A percentile compares a stretch with the other conserved stretches of the same genome.
phyloP scores from a whole-genome alignment of 2,329 filamentous ascomycete genomes.

The Cercospora canescens region DNA sequence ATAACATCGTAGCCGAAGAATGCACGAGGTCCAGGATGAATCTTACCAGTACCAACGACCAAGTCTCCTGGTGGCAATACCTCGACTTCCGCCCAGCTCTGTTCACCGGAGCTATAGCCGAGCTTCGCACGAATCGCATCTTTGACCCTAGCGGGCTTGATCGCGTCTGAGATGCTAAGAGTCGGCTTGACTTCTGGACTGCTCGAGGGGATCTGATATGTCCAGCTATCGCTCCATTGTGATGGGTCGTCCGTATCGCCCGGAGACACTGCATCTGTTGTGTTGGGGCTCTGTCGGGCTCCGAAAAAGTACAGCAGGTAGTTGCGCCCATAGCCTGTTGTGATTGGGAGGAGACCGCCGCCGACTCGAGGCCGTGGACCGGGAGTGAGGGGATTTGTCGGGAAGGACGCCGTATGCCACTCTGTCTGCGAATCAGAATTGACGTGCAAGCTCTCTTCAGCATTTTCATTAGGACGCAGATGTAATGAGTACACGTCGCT shows the following conservation, averaged over 20 bases:
- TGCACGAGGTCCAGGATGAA: slow-evolving; percentile 46
- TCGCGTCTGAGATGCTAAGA: slow-evolving; percentile 28
- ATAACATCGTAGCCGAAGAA: slow-evolving; percentile 43
- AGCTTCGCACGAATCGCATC: slow-evolving; percentile 44
- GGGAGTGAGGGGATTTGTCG: slow-evolving; percentile 45
- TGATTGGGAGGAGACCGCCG: slow-evolving; percentile 42
- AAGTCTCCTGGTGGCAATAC: slow-evolving; percentile 38
- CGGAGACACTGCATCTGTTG: slow-evolving; percentile 21
- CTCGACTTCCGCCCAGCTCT: slow-evolving; percentile 45
- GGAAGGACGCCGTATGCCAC: slow-evolving; percentile 45
- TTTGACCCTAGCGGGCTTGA: slow-evolving; percentile 48
- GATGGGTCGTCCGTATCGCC: slow-evolving; percentile 23
- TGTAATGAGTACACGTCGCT: slow-evolving; percentile 32
- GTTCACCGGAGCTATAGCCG: slow-evolving; percentile 42
- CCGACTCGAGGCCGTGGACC: slow-evolving; percentile 42
- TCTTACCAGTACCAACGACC: slow-evolving; percentile 40
- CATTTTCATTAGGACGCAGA: slow-evolving; percentile 11
- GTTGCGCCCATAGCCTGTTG: slow-evolving; percentile 46
- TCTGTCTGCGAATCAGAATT: slow-evolving; percentile 29
- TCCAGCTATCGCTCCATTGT: slow-evolving; percentile 47
- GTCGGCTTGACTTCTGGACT: slow-evolving; percentile 30
- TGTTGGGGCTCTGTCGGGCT: slow-evolving; percentile 21
- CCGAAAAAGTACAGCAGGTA: slow-evolving; percentile 48
- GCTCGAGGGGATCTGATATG: slow-evolving; percentile 44
- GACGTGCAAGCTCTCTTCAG: slow-evolving; percentile 15